Conservation (phyloP, 176 grass and related monocot species). For the Hordeum marinum region DNA sequence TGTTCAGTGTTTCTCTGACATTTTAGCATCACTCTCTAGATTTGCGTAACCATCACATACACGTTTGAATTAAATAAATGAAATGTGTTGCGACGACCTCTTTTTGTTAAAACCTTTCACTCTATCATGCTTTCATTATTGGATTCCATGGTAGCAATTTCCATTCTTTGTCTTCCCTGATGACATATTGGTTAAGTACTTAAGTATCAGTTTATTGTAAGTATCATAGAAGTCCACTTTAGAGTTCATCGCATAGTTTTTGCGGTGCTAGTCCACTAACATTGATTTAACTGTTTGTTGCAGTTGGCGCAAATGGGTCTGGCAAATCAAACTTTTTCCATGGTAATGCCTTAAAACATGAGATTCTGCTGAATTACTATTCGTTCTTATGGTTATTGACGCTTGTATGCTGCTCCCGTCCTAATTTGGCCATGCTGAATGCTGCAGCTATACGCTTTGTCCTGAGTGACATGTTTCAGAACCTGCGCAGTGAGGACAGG, state of each 20-base stretch:
- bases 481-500: slow-evolving; percentile 87
- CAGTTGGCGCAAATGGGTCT: slow-evolving; percentile 99
- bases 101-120: not conserved
- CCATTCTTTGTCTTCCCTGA: not conserved
- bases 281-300: slow-evolving; percentile 15
- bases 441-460: slow-evolving; percentile 97
- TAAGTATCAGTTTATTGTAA: not conserved
- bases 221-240: not conserved
- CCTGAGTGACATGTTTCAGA: slow-evolving; percentile 95
- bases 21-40: not conserved
- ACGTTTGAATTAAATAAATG: not conserved
- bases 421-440: slow-evolving; percentile 27
- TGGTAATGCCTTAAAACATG: slow-evolving; percentile 45
- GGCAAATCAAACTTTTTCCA: slow-evolving; percentile 99
- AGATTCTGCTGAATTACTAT: not conserved
- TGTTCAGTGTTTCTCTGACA: not conserved
- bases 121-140: not conserved
- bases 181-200: not conserved
- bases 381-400: not conserved
- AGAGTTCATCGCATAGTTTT: not conserved
- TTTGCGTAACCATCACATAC: not conserved
- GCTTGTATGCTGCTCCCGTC: not conserved
- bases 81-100: not conserved
- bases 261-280: slow-evolving; percentile 15
- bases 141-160: not conserved